Conservation (phyloP, 2,329 filamentous ascomycete species). For the Talaromyces sp. region DNA sequence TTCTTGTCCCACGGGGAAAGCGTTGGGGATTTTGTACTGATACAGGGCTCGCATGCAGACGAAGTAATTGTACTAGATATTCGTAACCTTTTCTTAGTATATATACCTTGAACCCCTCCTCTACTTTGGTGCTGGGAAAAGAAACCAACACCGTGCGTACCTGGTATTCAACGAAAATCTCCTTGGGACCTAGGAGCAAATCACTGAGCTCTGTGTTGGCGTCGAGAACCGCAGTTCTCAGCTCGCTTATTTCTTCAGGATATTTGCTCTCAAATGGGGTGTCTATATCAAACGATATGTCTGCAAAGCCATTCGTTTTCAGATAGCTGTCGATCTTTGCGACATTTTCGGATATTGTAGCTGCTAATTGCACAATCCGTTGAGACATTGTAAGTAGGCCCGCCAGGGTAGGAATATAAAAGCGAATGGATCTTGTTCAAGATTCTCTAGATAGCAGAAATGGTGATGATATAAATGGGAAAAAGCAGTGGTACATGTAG, state of each 20-base stretch:
- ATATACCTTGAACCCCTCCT: neutral
- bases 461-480: neutral
- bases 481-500: neutral
- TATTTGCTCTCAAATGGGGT: neutral
- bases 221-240: neutral
- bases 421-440: neutral
- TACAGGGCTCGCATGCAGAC: neutral
- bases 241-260: neutral
- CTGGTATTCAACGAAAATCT: conserved; percentile 5
- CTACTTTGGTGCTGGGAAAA: neutral
- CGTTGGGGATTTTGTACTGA: neutral
- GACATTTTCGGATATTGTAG: neutral
- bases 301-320: neutral
- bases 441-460: neutral
- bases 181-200: conserved; percentile 3
- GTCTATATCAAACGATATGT: neutral
- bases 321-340: neutral
- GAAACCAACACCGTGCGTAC: neutral
- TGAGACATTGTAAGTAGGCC: neutral
- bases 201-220: conserved; percentile 5
- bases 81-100: neutral
- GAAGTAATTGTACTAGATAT: neutral
- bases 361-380: neutral
- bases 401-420: neutral
- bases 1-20: conserved; percentile 1